phyloP scores from a whole-genome alignment of 768 basidiomycete species.

The Podaxis pistillaris region DNA sequence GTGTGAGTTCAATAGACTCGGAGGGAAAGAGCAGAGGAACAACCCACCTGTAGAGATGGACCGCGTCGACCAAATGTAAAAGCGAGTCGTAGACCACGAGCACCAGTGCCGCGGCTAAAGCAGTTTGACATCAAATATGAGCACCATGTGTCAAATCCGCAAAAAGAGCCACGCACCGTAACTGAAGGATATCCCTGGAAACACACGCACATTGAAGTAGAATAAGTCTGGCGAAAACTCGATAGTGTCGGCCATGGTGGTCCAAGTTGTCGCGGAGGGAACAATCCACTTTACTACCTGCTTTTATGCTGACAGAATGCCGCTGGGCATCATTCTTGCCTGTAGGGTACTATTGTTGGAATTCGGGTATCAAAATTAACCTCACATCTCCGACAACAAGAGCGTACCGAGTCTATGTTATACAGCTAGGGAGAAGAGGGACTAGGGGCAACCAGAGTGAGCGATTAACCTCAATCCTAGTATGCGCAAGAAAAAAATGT shows the following conservation, averaged over 20 bases:
- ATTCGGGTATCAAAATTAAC: too few species aligned
- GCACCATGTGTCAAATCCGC: neutral
- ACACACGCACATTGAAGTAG: neutral
- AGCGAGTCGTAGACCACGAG: neutral
- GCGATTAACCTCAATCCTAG: too few species aligned
- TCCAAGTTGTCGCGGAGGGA: neutral
- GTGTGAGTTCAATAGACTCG: neutral
- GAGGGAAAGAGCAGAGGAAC: neutral
- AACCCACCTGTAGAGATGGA: neutral
- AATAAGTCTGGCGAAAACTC: neutral
- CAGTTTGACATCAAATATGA: neutral
- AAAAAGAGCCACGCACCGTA: neutral
- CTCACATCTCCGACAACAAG: too few species aligned
- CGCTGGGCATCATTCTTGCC: neutral
- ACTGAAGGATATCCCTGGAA: neutral
- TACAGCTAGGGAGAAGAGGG: too few species aligned
- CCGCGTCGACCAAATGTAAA: neutral
- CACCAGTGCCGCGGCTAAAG: neutral
- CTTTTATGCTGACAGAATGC: neutral
- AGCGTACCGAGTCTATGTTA: too few species aligned
- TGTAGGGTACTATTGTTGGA: too few species aligned
- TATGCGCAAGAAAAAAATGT: too few species aligned
- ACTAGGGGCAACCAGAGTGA: too few species aligned
- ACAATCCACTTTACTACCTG: neutral
- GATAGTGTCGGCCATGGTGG: neutral